Evolutionary conservation across 148 eudicot genomes (phyloP), one percentile per base, ranked within the genome.

Genomic region (Rhododendron griersonianum): DNA sequence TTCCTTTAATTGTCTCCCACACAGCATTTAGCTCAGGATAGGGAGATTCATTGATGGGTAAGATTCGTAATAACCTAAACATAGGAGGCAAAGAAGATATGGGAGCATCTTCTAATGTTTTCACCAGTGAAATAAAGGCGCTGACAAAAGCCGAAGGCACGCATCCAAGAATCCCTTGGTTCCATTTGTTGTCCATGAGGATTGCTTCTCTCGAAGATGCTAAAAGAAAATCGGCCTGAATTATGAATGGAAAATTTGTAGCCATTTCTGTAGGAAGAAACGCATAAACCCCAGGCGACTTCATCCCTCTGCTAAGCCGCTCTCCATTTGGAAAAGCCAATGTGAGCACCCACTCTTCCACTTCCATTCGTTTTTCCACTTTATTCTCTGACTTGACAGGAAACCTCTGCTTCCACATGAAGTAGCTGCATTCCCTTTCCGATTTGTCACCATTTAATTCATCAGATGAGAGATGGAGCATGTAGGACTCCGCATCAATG

Each of bases 371-470:
- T 50, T 84, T 89, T 21, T 95, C 94, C 0, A 90, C 98, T 86
- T 78, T 91, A 59, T 89, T 83, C 80, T 91, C 91, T 0, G 67
- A 44, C 80, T 47, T 91, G 44, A 95, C 96, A 28, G 90, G 94
- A 87, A 93, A 95, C 84, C 89, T 91, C 87, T 95, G 95, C 89
- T 92, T 91, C 95, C 96, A 93, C 94, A 95, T 95, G 85, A 88
- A 88, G 83, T 93, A 95, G 73, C 92, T 30, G 86, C 98, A 95
- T 88, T 90, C 93, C 10, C 83, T 67, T 55, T 89, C 90, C 0
- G n/a, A 47, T 18, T 74, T 81, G 71, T 33, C 87, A 50, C 85
- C 85, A 37, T 37, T 88, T 75, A 33, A 33, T 33, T 87, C 93
- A 35, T 90, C 90, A 67, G 92, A 93, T 5, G 90, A 80, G 81